Conservation (phyloP, 2,329 filamentous ascomycete genomes). For the Fusarium sp. region DNA sequence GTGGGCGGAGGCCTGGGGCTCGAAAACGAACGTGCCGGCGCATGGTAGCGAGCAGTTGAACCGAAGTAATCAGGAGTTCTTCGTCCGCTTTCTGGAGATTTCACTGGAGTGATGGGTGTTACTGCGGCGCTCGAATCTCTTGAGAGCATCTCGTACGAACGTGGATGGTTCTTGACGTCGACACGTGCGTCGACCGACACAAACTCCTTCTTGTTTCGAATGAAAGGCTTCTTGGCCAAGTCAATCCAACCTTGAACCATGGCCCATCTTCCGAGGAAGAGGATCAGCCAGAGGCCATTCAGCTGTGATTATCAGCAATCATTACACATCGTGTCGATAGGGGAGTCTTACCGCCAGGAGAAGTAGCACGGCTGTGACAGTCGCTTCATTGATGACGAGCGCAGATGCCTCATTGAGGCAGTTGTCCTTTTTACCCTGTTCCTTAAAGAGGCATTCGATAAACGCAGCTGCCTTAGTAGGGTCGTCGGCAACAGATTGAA, state of each 20-base stretch:
- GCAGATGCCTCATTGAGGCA: constrained; percentile 71
- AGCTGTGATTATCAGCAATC: constrained; percentile 59
- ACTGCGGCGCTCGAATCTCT: constrained; percentile 65
- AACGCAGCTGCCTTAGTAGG: constrained; percentile 68
- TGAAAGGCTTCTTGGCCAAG: constrained; percentile 62
- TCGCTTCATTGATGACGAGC: constrained; percentile 79
- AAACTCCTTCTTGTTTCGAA: constrained; percentile 77
- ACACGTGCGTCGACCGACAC: constrained; percentile 84
- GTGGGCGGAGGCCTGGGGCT: constrained; percentile 62
- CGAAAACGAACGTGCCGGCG: constrained; percentile 66
- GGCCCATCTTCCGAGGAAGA: constrained; percentile 84
- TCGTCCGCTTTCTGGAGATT: constrained; percentile 52
- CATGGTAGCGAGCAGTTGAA: constrained; percentile 64
- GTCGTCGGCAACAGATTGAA: constrained; percentile 67
- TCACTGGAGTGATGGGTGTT: constrained; percentile 61
- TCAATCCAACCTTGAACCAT: constrained; percentile 89
- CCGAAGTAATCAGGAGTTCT: constrained; percentile 67
- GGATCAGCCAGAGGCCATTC: constrained; percentile 85
- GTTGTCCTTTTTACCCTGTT: constrained; percentile 66
- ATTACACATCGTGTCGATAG: neutral
- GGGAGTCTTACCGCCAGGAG: constrained; percentile 76
- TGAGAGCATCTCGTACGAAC: constrained; percentile 85
- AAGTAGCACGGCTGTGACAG: constrained; percentile 83
- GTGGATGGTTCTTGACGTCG: constrained; percentile 69
- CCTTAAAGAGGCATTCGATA: constrained; percentile 75